Conservation (phyloP, 192 early-diverging fungal genomes). For the Geosiphon pyriformis region DNA sequence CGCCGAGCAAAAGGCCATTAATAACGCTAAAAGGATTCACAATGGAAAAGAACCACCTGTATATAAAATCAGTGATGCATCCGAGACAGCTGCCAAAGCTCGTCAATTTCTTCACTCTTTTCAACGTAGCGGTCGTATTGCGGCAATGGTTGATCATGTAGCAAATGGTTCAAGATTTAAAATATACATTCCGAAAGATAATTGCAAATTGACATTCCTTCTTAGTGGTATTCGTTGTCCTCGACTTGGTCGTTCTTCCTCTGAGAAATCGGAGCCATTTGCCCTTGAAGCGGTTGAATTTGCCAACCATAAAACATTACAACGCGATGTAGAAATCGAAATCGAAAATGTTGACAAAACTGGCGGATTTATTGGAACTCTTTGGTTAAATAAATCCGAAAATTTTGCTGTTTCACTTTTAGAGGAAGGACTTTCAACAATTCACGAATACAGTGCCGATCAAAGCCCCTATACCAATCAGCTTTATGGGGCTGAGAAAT, state of each 20-base stretch:
- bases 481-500: conserved; percentile 74
- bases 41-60: conserved; percentile 75
- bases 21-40: conserved; percentile 71
- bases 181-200: conserved; percentile 80
- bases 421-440: conserved; percentile 71
- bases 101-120: conserved; percentile 80
- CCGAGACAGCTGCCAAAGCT: conserved; percentile 72
- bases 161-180: conserved; percentile 78
- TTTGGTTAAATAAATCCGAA: conserved; percentile 61
- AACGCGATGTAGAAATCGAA: conserved; percentile 90
- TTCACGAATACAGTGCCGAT: conserved; percentile 83
- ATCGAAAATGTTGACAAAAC: conserved; percentile 86
- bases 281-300: conserved; percentile 77
- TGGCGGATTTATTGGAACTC: conserved; percentile 87
- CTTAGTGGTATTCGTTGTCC: conserved; percentile 83
- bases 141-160: conserved; percentile 86
- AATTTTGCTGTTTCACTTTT: conserved; percentile 76
- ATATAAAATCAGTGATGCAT: conserved; percentile 75
- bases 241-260: conserved; percentile 60
- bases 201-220: conserved; percentile 77
- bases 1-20: conserved; percentile 61
- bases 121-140: conserved; percentile 70
- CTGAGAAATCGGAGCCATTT: conserved; percentile 78
- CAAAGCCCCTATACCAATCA: conserved; percentile 65
- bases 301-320: conserved; percentile 58